Conservation (phyloP, 495 filamentous ascomycete genomes). For the Aspergillus heteromorphus region DNA sequence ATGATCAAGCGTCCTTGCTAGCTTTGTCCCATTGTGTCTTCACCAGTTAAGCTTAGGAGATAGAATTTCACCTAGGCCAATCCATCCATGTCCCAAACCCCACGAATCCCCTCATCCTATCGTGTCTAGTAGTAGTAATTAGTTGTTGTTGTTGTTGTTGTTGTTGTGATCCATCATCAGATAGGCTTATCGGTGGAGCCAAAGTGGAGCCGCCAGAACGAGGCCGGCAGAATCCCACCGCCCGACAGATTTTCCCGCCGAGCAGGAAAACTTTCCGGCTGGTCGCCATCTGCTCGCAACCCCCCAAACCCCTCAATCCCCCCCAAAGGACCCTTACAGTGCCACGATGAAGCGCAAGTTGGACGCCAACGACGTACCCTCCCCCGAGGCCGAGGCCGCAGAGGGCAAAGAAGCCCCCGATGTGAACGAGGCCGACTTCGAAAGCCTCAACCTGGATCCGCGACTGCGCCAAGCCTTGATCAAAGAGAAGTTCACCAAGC, state of each 20-base stretch:
- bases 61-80: no score
- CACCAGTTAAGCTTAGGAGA: no score
- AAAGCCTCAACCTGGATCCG: conserved; percentile 66
- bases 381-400: conserved; percentile 30
- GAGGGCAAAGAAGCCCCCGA: conserved; percentile 19
- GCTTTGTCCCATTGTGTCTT: no score
- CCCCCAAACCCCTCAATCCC: not conserved
- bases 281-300: not conserved
- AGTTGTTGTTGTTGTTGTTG: no score
- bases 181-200: not conserved
- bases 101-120: no score
- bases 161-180: no score
- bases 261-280: conserved; percentile 24
- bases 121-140: no score
- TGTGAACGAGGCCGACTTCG: conserved; percentile 29
- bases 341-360: conserved; percentile 59
- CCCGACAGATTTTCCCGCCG: conserved; percentile 34
- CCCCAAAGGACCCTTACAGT: conserved; percentile 2
- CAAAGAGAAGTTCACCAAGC: conserved; percentile 74
- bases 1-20: no score
- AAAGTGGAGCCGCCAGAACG: conserved; percentile 5
- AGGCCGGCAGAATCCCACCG: conserved; percentile 34
- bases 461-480: conserved; percentile 81
- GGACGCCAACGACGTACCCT: conserved; percentile 54
- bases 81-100: no score